A percentile compares a stretch with the other conserved stretches of the same genome.
phyloP scores from a whole-genome alignment of 2,329 filamentous ascomycete species.

The Beauveria varroae region DNA sequence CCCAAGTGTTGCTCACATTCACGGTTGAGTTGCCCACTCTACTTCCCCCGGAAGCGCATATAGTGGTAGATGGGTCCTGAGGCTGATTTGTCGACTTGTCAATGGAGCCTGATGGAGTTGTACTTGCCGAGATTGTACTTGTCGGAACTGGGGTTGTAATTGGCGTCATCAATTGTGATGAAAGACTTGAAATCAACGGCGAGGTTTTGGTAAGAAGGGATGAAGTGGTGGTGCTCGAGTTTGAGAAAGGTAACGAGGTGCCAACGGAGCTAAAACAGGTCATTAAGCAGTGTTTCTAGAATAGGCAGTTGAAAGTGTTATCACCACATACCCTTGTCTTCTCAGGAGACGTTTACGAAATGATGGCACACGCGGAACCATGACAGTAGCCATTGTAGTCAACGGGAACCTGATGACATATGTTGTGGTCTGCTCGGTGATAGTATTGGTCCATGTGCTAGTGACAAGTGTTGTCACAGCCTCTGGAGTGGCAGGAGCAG shows the following conservation, averaged over 20 bases:
- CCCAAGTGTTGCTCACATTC: conserved; percentile 23
- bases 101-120: background rate
- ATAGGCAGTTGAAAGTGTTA: background rate
- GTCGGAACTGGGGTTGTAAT: background rate
- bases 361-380: conserved; percentile 15
- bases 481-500: conserved; percentile 23
- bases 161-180: conserved; percentile 21
- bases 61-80: background rate
- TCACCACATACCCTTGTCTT: conserved; percentile 22
- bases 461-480: conserved; percentile 23
- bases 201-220: conserved; percentile 15
- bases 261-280: conserved; percentile 15
- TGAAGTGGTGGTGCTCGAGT: conserved; percentile 20
- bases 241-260: conserved; percentile 20
- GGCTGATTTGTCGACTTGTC: background rate
- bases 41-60: conserved; percentile 22
- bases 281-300: background rate
- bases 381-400: conserved; percentile 29
- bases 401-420: conserved; percentile 32
- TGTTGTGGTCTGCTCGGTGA: conserved; percentile 31
- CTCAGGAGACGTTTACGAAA: conserved; percentile 19
- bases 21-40: conserved; percentile 31
- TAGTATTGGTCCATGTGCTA: conserved; percentile 32
- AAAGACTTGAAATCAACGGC: conserved; percentile 17
- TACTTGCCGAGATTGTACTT: background rate